Conservation (phyloP, 371 early-diverging fungal genomes). For the Mucor lusitanicus region DNA sequence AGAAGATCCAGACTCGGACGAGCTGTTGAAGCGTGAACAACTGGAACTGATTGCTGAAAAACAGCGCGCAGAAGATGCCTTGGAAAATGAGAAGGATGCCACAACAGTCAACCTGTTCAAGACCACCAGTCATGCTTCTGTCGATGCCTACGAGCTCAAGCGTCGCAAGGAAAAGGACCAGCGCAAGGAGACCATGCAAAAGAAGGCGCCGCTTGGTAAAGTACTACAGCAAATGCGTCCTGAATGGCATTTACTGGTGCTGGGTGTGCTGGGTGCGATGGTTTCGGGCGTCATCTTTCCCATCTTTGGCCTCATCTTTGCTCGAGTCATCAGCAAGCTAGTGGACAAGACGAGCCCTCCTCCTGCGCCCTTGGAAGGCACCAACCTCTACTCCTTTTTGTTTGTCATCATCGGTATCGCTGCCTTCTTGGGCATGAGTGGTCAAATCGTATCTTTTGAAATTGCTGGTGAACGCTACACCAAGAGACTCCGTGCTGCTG, state of each 20-base stretch:
- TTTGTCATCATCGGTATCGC: constrained; percentile 70
- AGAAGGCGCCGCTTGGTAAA: constrained; percentile 50
- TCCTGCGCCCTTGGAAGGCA: constrained; percentile 47
- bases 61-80: constrained; percentile 20
- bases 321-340: constrained; percentile 35
- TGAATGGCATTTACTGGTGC: constrained; percentile 39
- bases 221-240: constrained; percentile 40
- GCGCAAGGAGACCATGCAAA: constrained; percentile 40
- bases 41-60: constrained; percentile 25
- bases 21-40: constrained; percentile 41
- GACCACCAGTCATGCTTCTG: constrained; percentile 36
- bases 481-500: constrained; percentile 54
- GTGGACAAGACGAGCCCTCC: constrained; percentile 18
- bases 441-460: constrained; percentile 46
- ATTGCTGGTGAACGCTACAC: constrained; percentile 63
- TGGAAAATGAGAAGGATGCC: constrained; percentile 24
- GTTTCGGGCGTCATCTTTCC: constrained; percentile 66
- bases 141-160: constrained; percentile 54
- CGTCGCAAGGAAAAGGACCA: constrained; percentile 44
- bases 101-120: constrained; percentile 24
- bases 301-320: constrained; percentile 48
- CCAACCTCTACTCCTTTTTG: constrained; percentile 77
- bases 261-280: constrained; percentile 51
- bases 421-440: constrained; percentile 50
- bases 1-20: constrained; percentile 28